A percentile compares a stretch with the other conserved stretches of the same genome.
These are phyloP conservation scores for Euryodendron excelsum DNA, from an alignment of 148 eudicot genomes.

Conservation along the genomic window DNA sequence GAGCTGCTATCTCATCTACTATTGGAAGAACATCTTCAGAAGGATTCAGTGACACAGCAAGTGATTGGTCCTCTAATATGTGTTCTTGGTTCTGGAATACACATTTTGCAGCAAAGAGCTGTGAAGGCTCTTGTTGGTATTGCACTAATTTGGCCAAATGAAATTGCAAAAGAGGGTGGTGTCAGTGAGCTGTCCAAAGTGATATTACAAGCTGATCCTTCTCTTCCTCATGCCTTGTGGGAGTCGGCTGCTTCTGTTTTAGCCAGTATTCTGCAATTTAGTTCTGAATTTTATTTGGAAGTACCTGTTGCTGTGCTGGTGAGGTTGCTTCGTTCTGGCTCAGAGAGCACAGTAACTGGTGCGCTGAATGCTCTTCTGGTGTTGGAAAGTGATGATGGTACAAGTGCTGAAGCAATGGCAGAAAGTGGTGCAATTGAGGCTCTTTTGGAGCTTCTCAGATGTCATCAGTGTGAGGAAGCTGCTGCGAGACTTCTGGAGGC, in stretches of 20 bases:
- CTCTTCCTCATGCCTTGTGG: constrained; percentile 89
- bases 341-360: constrained; percentile 73
- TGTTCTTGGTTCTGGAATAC: constrained; percentile 76
- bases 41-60: constrained; percentile 67
- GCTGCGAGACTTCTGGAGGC: constrained; percentile 90
- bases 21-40: constrained; percentile 79
- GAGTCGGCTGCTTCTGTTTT: constrained; percentile 81
- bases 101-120: constrained; percentile 83
- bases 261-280: constrained; percentile 84
- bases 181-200: constrained; percentile 87
- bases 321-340: constrained; percentile 82
- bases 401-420: constrained; percentile 92
- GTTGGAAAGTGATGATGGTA: constrained; percentile 84
- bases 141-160: constrained; percentile 84
- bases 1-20: constrained; percentile 85
- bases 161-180: constrained; percentile 94
- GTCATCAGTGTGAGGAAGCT: constrained; percentile 86
- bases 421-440: constrained; percentile 97
- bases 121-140: constrained; percentile 81
- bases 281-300: constrained; percentile 90
- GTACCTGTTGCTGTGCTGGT: constrained; percentile 91
- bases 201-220: constrained; percentile 75
- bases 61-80: constrained; percentile 80
- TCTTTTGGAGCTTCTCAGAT: constrained; percentile 78
- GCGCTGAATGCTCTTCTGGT: constrained; percentile 93